Evolutionary conservation across 2,329 filamentous ascomycete genomes (phyloP).

Genomic region (Rhytidhysteron rufulum): DNA sequence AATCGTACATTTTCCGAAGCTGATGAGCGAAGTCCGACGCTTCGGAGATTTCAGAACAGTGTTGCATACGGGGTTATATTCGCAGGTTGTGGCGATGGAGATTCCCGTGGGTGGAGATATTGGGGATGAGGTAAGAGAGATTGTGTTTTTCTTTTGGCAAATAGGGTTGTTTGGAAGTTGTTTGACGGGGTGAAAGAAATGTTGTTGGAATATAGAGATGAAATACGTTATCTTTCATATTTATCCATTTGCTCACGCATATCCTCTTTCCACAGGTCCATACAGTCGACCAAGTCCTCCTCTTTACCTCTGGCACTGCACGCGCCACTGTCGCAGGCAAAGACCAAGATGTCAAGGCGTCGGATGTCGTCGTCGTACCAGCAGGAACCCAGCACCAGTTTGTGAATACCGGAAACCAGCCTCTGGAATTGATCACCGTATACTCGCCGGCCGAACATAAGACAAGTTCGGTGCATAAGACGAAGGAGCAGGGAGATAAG

Average conservation of each 20-base stretch:
- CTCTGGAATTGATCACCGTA: conserved; percentile 60
- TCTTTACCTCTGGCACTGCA: conserved; percentile 59
- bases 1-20: conserved; percentile 59
- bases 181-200: neutral
- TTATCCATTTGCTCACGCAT: no score
- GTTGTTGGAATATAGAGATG: neutral
- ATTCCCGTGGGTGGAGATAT: conserved; percentile 62
- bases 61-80: conserved; percentile 59
- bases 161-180: neutral
- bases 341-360: conserved; percentile 54
- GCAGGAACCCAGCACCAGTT: conserved; percentile 65
- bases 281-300: conserved; percentile 61
- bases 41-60: conserved; percentile 60
- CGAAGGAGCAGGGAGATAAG: conserved; percentile 60
- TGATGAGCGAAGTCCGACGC: conserved; percentile 52
- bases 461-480: conserved; percentile 57
- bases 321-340: conserved; percentile 58
- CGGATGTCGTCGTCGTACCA: conserved; percentile 59
- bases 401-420: conserved; percentile 57
- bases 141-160: neutral
- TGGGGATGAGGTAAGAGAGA: conserved; percentile 55
- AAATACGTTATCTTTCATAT: no score
- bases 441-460: conserved; percentile 62
- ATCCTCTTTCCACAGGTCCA: conserved; percentile 45
- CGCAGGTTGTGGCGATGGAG: conserved; percentile 62